Evolutionary conservation across 2,329 filamentous ascomycete species (phyloP).

Genomic region (Colletotrichum sidae): DNA sequence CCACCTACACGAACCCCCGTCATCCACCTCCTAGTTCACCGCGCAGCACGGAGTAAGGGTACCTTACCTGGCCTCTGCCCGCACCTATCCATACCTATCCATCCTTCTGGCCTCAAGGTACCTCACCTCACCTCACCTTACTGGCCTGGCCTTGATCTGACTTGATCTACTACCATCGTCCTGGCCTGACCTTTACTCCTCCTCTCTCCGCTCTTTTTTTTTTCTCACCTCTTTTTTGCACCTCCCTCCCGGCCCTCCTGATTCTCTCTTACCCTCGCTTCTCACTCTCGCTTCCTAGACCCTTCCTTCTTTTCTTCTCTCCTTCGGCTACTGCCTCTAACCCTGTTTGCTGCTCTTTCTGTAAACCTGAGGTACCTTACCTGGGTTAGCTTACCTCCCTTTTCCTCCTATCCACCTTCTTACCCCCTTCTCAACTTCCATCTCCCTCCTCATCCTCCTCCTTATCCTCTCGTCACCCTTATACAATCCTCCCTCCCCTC

Average conservation of each 20-base stretch:
- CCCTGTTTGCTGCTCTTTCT: conserved; percentile 45
- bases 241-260: conserved; percentile 14
- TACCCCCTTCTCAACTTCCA: conserved; percentile 13
- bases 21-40: conserved; percentile 29
- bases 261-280: conserved; percentile 40
- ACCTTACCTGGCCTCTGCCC: too few species aligned
- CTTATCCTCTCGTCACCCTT: conserved; percentile 40
- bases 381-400: conserved; percentile 22
- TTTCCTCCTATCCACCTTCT: conserved; percentile 37
- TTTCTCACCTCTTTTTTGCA: conserved; percentile 21
- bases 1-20: conserved; percentile 42
- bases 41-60: too few species aligned
- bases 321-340: conserved; percentile 34
- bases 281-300: conserved; percentile 45
- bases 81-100: too few species aligned
- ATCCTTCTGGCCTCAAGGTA: neutral
- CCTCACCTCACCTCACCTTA: neutral
- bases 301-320: conserved; percentile 47
- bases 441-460: conserved; percentile 37
- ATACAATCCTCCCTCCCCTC: conserved; percentile 42
- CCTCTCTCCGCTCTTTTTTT: conserved; percentile 30
- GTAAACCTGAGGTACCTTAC: conserved; percentile 22
- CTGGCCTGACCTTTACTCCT: conserved; percentile 26
- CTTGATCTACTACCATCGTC: conserved; percentile 18
- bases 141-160: conserved; percentile 27